Conservation (phyloP, 2,329 filamentous ascomycete genomes). For the Aspergillus spinulosporus region DNA sequence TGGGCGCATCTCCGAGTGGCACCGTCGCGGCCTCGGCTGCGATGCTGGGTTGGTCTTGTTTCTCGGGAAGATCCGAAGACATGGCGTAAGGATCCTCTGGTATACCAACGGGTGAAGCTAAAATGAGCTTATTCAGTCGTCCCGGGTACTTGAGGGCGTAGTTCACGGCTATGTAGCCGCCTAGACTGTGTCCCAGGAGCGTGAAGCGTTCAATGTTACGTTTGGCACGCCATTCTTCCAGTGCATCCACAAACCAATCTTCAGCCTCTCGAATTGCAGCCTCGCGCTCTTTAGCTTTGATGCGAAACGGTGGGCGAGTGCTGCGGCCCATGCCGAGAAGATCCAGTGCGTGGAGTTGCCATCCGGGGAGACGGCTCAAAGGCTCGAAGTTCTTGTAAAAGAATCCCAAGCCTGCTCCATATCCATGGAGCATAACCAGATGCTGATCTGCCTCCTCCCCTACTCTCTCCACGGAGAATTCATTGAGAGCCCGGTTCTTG, state of each 20-base stretch:
- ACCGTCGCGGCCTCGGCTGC: slow-evolving; percentile 26
- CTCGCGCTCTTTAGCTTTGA: slow-evolving; percentile 77
- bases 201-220: slow-evolving; percentile 92
- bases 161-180: slow-evolving; percentile 90
- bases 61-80: slow-evolving; percentile 73
- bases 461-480: slow-evolving; percentile 83
- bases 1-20: slow-evolving; percentile 27
- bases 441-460: slow-evolving; percentile 80
- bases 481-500: slow-evolving; percentile 84
- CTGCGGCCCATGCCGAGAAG: slow-evolving; percentile 94
- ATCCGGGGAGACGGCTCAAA: slow-evolving; percentile 73
- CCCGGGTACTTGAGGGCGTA: slow-evolving; percentile 97
- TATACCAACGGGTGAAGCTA: slow-evolving; percentile 91
- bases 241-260: slow-evolving; percentile 90
- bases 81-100: slow-evolving; percentile 92
- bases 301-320: slow-evolving; percentile 76
- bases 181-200: slow-evolving; percentile 86
- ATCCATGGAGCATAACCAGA: slow-evolving; percentile 93
- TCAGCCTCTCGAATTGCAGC: slow-evolving; percentile 86
- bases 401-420: slow-evolving; percentile 92
- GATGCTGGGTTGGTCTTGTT: slow-evolving; percentile 65
- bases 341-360: slow-evolving; percentile 92
- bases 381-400: slow-evolving; percentile 98
- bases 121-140: slow-evolving; percentile 89
- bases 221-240: slow-evolving; percentile 92